A percentile compares a stretch with the other conserved stretches of the same genome.
phyloP scores from a whole-genome alignment of 345 rosid species.

The Bruguiera sexangula region DNA sequence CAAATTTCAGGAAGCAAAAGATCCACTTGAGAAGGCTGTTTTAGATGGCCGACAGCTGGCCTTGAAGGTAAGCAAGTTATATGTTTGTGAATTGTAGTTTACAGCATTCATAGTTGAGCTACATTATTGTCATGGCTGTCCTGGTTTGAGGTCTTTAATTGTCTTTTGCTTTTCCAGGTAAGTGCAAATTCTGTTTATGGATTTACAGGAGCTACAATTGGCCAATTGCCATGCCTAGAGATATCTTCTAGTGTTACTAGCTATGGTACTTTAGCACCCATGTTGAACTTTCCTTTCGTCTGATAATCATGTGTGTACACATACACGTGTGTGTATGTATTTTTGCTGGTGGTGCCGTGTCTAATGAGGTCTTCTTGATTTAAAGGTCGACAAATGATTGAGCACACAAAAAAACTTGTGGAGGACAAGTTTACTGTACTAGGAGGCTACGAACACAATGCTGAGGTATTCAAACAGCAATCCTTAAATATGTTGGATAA shows the following conservation, averaged over 20 bases:
- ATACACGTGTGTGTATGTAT: too few relatives aligned
- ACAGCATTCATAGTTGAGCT: background rate
- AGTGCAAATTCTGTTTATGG: constrained; percentile 99
- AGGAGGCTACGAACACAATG: constrained; percentile 78
- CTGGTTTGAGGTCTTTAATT: constrained; percentile 12
- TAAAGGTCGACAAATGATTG: constrained; percentile 97
- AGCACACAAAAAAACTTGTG: constrained; percentile 83
- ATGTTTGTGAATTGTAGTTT: background rate
- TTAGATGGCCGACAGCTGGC: constrained; percentile 96
- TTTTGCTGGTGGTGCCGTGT: too few relatives aligned
- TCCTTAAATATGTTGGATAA: background rate
- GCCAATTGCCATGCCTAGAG: constrained; percentile 89
- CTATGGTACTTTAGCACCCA: constrained; percentile 55
- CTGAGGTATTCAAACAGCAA: constrained; percentile 53
- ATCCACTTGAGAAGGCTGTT: constrained; percentile 95
- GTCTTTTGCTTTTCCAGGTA: constrained; percentile 44
- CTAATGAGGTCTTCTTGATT: constrained; percentile 15
- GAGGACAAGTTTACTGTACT: constrained; percentile 78
- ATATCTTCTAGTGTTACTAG: constrained; percentile 98
- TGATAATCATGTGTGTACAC: constrained; percentile 8
- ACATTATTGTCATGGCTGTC: background rate
- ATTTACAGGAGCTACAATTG: constrained; percentile 94
- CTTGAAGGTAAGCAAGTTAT: constrained; percentile 54
- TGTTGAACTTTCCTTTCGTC: constrained; percentile 17
- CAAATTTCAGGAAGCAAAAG: constrained; percentile 76